Percentiles rank a stretch among this genome's conserved stretches.
Evolutionary conservation across 805 yeast genomes (phyloP).

Genomic region (Candida hispaniensis): DNA sequence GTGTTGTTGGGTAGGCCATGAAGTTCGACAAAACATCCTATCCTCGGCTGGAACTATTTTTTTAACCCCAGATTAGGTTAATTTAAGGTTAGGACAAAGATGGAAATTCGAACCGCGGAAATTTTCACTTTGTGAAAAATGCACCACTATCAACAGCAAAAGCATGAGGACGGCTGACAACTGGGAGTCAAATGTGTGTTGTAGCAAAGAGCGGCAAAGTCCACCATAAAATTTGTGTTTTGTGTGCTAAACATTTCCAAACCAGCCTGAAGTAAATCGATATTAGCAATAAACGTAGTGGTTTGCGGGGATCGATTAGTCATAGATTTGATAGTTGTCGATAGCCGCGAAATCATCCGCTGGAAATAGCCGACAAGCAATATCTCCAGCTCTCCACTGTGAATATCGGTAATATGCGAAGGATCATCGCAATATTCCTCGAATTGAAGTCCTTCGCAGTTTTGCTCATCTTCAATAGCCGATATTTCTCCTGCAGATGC

Average conservation of each 20-base stretch:
- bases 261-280: slow-evolving; percentile 13
- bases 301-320: slow-evolving; percentile 10
- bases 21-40: no score
- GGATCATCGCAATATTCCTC: slow-evolving; percentile 7
- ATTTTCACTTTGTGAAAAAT: not conserved
- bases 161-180: slow-evolving; percentile 8
- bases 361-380: slow-evolving; percentile 12
- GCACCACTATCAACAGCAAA: slow-evolving; percentile 1
- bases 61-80: not conserved
- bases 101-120: no score
- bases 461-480: slow-evolving; percentile 13
- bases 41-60: no score
- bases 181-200: slow-evolving; percentile 6
- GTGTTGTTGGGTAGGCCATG: no score
- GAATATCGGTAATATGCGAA: no score
- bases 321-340: slow-evolving; percentile 6
- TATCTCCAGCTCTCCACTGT: slow-evolving; percentile 8
- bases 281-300: slow-evolving; percentile 5
- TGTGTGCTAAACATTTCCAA: slow-evolving; percentile 14
- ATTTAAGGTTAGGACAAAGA: not conserved
- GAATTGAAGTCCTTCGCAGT: slow-evolving; percentile 9
- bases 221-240: slow-evolving; percentile 11
- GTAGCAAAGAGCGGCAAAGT: slow-evolving; percentile 11
- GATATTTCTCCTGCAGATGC: slow-evolving; percentile 14
- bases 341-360: slow-evolving; percentile 6